Evolutionary conservation across 2,329 filamentous ascomycete species (phyloP).

Genomic region (Nemania sp.): DNA sequence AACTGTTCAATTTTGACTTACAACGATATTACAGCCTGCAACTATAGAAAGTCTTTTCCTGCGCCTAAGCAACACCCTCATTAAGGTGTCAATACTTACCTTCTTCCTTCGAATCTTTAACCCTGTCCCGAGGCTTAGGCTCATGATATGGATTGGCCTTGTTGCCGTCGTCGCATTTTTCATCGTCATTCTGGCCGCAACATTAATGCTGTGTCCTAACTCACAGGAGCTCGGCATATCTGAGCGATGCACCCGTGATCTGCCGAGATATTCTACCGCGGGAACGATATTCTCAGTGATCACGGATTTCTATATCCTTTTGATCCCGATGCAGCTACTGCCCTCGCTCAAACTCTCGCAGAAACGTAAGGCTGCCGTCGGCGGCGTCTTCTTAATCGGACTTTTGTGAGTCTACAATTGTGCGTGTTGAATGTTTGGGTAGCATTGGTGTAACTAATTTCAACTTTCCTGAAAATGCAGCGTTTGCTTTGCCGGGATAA

Average conservation of each 20-base stretch:
- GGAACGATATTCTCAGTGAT: conserved; percentile 19
- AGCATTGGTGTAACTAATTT: not conserved
- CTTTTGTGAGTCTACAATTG: conserved; percentile 12
- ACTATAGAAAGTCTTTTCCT: conserved; percentile 15
- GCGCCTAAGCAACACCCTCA: conserved; percentile 19
- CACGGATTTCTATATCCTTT: conserved; percentile 24
- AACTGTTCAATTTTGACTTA: not conserved
- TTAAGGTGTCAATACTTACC: conserved; percentile 22
- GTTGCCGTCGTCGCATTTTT: conserved; percentile 13
- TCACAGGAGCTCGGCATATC: not conserved
- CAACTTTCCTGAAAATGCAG: not conserved
- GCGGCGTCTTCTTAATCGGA: conserved; percentile 22
- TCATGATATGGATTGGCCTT: conserved; percentile 20
- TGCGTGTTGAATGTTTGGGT: not conserved
- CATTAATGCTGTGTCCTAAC: conserved; percentile 13
- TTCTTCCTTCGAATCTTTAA: conserved; percentile 28
- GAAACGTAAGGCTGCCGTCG: conserved; percentile 19
- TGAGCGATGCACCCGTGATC: not conserved
- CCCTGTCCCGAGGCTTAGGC: conserved; percentile 9
- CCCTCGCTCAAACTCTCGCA: conserved; percentile 17
- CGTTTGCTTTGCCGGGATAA: conserved; percentile 17
- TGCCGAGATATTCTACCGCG: conserved; percentile 4
- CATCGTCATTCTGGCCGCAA: conserved; percentile 6
- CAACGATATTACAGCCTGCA: not conserved
- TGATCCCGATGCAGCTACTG: conserved; percentile 23